These are phyloP conservation scores for Coemansia sp. DNA, from an alignment of 192 early-diverging fungal species.

Conservation along the genomic window DNA sequence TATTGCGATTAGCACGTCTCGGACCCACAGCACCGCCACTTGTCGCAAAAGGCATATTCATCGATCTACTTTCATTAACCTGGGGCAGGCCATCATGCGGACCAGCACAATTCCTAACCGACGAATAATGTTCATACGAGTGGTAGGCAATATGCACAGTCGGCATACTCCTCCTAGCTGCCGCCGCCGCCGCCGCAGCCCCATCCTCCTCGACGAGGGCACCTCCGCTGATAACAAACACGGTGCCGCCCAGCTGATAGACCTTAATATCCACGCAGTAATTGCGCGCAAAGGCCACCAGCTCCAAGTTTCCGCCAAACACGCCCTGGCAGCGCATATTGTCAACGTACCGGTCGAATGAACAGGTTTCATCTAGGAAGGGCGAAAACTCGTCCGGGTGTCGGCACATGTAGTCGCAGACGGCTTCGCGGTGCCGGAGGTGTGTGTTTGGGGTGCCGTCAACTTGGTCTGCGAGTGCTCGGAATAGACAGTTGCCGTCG, in stretches of 20 bases:
- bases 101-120: slow-evolving; percentile 67
- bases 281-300: slow-evolving; percentile 71
- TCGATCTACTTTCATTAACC: slow-evolving; percentile 50
- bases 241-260: slow-evolving; percentile 66
- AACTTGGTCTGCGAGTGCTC: slow-evolving; percentile 72
- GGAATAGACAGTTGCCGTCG: slow-evolving; percentile 75
- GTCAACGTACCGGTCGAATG: slow-evolving; percentile 61
- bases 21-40: not conserved
- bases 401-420: slow-evolving; percentile 66
- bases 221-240: slow-evolving; percentile 74
- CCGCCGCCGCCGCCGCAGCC: slow-evolving; percentile 20
- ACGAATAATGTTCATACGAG: slow-evolving; percentile 79
- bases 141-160: slow-evolving; percentile 75
- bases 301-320: slow-evolving; percentile 76
- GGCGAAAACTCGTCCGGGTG: slow-evolving; percentile 63
- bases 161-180: slow-evolving; percentile 46
- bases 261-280: slow-evolving; percentile 67
- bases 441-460: slow-evolving; percentile 65
- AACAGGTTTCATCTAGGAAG: slow-evolving; percentile 67
- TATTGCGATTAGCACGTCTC: not conserved
- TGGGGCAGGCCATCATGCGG: slow-evolving; percentile 65
- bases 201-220: slow-evolving; percentile 42
- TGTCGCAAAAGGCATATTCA: too few species aligned
- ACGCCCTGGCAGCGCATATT: slow-evolving; percentile 65
- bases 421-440: slow-evolving; percentile 53